Percentiles rank a stretch among this genome's conserved stretches.
phyloP scores from a whole-genome alignment of 805 yeast genomes.

The Brettanomyces bruxellensis region DNA sequence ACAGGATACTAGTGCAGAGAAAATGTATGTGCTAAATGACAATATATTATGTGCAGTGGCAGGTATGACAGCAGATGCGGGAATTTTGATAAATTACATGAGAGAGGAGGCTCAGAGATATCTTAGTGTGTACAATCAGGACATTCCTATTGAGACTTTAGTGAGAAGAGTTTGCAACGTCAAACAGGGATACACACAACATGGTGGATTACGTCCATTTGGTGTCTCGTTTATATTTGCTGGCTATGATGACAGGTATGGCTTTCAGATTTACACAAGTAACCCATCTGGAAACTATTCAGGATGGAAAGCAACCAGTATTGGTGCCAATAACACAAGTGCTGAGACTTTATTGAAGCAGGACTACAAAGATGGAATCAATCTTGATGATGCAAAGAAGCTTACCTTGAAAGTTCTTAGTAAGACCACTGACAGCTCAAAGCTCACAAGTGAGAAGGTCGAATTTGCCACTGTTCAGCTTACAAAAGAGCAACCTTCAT shows the following conservation, averaged over 20 bases:
- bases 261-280: slow-evolving; percentile 87
- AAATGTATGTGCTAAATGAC: slow-evolving; percentile 77
- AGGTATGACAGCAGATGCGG: slow-evolving; percentile 96
- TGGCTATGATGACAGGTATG: slow-evolving; percentile 84
- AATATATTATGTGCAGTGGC: slow-evolving; percentile 80
- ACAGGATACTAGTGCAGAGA: slow-evolving; percentile 90
- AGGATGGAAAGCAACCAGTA: slow-evolving; percentile 97
- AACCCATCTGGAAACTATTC: slow-evolving; percentile 97
- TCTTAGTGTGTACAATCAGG: slow-evolving; percentile 80
- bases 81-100: slow-evolving; percentile 81
- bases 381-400: slow-evolving; percentile 68
- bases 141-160: slow-evolving; percentile 85
- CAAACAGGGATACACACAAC: slow-evolving; percentile 97
- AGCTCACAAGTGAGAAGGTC: slow-evolving; percentile 79
- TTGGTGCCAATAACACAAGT: slow-evolving; percentile 93
- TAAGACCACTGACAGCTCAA: slow-evolving; percentile 87
- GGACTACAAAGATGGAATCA: slow-evolving; percentile 80
- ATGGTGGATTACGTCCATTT: slow-evolving; percentile 96
- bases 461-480: slow-evolving; percentile 79
- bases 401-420: slow-evolving; percentile 86
- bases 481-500: slow-evolving; percentile 42
- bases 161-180: slow-evolving; percentile 86
- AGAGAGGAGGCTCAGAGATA: slow-evolving; percentile 78
- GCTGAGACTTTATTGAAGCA: slow-evolving; percentile 94
- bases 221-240: slow-evolving; percentile 96